phyloP scores from a whole-genome alignment of 805 yeast species.

The Babjeviella inositovora region DNA sequence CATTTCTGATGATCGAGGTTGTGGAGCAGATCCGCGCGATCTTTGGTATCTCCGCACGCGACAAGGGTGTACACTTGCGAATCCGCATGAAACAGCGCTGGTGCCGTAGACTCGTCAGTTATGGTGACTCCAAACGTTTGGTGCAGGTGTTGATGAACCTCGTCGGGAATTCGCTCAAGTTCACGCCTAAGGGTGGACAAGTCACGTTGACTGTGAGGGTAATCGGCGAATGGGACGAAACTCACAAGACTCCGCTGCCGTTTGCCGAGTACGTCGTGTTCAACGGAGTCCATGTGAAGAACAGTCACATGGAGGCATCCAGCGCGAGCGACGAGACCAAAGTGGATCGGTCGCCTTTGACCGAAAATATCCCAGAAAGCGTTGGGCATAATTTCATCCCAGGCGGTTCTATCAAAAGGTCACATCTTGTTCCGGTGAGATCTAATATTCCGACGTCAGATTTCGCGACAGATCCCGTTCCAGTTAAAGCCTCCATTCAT shows the following conservation, averaged over 20 bases:
- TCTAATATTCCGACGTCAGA: no score
- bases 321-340: no score
- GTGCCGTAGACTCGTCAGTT: conserved; percentile 45
- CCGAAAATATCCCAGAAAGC: no score
- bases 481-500: no score
- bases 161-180: conserved; percentile 80
- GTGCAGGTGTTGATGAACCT: conserved; percentile 87
- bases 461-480: no score
- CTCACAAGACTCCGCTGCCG: conserved; percentile 7
- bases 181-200: conserved; percentile 80
- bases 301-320: not conserved
- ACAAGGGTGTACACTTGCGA: conserved; percentile 55
- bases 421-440: no score
- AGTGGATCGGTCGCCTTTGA: no score
- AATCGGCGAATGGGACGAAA: conserved; percentile 58
- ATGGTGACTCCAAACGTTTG: conserved; percentile 83
- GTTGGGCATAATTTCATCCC: no score
- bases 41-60: conserved; percentile 65
- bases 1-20: conserved; percentile 67
- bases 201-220: conserved; percentile 49
- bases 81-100: conserved; percentile 48
- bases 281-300: conserved; percentile 4
- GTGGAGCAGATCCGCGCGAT: conserved; percentile 77
- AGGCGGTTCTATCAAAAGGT: no score
- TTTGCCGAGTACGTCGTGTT: conserved; percentile 10